Percentiles rank a stretch among this genome's conserved stretches.
phyloP scores from a whole-genome alignment of 2,329 filamentous ascomycete genomes.

The Onygenales sp. region DNA sequence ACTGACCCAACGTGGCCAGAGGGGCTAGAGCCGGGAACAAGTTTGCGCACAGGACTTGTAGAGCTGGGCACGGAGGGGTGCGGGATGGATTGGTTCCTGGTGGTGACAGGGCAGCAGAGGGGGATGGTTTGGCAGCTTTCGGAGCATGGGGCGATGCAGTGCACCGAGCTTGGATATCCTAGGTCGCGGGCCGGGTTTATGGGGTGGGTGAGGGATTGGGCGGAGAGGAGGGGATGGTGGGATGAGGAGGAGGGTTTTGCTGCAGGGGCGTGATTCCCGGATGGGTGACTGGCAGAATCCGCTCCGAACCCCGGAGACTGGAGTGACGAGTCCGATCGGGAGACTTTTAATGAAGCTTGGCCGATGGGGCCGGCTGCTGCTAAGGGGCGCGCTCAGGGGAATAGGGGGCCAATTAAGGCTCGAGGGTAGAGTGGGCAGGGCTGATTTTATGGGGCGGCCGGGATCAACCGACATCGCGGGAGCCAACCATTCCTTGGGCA shows the following conservation, averaged over 20 bases:
- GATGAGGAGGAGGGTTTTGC: not conserved
- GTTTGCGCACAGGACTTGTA: not conserved
- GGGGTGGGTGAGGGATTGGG: constrained; percentile 2
- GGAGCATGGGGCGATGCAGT: not conserved
- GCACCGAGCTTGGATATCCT: not conserved
- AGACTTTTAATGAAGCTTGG: no score
- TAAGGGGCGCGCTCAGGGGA: no score
- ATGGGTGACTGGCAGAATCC: no score
- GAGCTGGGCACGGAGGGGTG: constrained; percentile 1
- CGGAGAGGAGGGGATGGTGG: not conserved
- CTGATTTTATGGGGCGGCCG: no score
- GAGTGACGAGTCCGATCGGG: no score
- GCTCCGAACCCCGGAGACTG: no score
- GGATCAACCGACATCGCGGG: no score
- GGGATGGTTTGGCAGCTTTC: not conserved
- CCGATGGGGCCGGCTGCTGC: no score
- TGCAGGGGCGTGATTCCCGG: no score
- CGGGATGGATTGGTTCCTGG: constrained; percentile 1
- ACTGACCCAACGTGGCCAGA: not conserved
- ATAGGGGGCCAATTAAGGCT: no score
- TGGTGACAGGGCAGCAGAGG: not conserved
- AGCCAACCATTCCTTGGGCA: no score
- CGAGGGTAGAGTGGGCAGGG: no score
- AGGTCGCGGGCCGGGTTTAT: not conserved
- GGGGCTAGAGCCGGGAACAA: not conserved